These are phyloP conservation scores for Massospora cicadina DNA, from an alignment of 371 early-diverging fungal species.

Conservation along the genomic window DNA sequence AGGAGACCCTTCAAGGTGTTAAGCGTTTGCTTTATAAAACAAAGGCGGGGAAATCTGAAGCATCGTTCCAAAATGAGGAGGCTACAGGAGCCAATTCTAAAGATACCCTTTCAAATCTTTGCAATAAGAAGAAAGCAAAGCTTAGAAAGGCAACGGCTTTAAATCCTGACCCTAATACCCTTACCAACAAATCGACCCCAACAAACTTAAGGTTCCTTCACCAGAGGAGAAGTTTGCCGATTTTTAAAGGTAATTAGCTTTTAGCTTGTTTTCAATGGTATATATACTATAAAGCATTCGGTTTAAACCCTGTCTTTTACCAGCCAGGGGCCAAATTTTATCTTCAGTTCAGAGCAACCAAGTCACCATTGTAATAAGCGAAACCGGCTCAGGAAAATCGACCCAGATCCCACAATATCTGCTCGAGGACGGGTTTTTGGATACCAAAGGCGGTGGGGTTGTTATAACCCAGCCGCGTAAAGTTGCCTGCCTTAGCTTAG, in stretches of 20 bases:
- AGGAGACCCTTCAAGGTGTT: not conserved
- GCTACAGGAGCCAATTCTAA: not conserved
- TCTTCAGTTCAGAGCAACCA: slow-evolving; percentile 73
- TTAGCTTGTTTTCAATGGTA: not conserved
- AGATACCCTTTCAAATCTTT: not conserved
- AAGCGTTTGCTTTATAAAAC: not conserved
- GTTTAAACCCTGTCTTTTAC: not conserved
- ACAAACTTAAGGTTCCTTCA: not conserved
- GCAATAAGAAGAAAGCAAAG: too few species aligned
- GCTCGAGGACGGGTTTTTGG: slow-evolving; percentile 45
- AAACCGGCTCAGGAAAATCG: slow-evolving; percentile 98
- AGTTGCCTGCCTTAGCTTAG: slow-evolving; percentile 94
- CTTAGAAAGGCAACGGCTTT: not conserved
- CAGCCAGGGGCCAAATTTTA: slow-evolving; percentile 34
- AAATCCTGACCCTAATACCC: not conserved
- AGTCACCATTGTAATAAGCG: slow-evolving; percentile 85
- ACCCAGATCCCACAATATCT: slow-evolving; percentile 91
- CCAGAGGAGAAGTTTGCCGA: not conserved
- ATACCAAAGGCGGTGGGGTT: slow-evolving; percentile 37
- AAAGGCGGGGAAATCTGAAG: not conserved
- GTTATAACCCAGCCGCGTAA: slow-evolving; percentile 94
- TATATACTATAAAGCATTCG: not conserved
- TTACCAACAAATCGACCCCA: not conserved
- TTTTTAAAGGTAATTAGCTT: not conserved
- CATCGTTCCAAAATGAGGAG: not conserved